Conservation (phyloP, 73 alveolate species). For the Paramecium caudatum region DNA sequence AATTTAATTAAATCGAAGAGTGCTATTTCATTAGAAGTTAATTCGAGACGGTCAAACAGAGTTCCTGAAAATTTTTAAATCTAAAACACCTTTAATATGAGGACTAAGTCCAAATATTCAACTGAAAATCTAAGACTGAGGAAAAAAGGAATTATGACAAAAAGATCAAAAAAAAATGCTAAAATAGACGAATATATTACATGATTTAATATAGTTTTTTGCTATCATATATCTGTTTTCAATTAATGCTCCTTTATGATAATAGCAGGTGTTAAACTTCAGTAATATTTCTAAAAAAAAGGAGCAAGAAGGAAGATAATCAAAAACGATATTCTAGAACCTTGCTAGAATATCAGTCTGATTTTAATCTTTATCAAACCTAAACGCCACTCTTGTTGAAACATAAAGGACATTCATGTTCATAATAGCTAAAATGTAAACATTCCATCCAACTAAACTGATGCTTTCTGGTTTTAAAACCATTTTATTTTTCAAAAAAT, state of each 20-base stretch:
- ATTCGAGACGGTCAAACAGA: slow-evolving; percentile 45
- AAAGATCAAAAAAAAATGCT: slow-evolving; percentile 60
- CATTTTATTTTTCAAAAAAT: not conserved
- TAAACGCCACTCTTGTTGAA: slow-evolving; percentile 20
- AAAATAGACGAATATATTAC: not conserved
- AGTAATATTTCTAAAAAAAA: slow-evolving; percentile 26
- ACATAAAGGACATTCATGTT: slow-evolving; percentile 49
- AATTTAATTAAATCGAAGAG: slow-evolving; percentile 47
- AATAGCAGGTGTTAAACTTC: slow-evolving; percentile 52
- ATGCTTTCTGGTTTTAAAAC: slow-evolving; percentile 8
- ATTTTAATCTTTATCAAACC: not conserved
- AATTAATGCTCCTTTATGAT: slow-evolving; percentile 30
- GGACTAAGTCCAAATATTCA: slow-evolving; percentile 17
- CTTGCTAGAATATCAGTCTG: not conserved
- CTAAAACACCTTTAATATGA: slow-evolving; percentile 41
- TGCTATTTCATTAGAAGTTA: slow-evolving; percentile 27
- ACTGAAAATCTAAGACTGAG: slow-evolving; percentile 39
- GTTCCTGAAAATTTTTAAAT: slow-evolving; percentile 4
- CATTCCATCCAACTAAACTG: slow-evolving; percentile 36
- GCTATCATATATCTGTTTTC: slow-evolving; percentile 45
- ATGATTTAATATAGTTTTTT: slow-evolving; percentile 24
- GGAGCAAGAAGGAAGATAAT: slow-evolving; percentile 34
- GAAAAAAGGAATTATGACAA: slow-evolving; percentile 50
- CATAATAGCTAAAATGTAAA: slow-evolving; percentile 14
- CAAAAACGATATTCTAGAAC: not conserved